phyloP scores from a whole-genome alignment of 768 basidiomycete genomes.

The Tremella fuciformis region DNA sequence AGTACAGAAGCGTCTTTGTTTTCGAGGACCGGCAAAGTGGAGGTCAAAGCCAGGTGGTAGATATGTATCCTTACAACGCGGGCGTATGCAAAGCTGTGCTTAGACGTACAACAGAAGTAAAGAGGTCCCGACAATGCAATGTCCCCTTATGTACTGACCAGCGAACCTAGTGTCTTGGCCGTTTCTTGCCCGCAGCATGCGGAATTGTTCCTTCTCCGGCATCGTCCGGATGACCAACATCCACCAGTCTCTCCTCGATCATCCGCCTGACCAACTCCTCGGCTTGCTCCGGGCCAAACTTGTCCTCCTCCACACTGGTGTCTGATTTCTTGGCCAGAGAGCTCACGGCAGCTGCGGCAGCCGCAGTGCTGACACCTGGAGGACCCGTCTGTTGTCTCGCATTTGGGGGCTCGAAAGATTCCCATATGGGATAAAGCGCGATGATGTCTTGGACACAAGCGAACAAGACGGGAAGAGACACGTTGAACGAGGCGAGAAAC shows the following conservation, averaged over 20 bases:
- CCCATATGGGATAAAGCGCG: constrained; percentile 84
- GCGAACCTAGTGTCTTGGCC: constrained; percentile 6
- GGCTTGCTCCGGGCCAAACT: constrained; percentile 40
- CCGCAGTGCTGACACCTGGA: neutral
- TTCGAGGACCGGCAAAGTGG: too few relatives aligned
- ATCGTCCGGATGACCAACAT: constrained; percentile 40
- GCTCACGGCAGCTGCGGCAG: neutral
- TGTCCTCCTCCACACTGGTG: constrained; percentile 14
- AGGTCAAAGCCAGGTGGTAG: too few relatives aligned
- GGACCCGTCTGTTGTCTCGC: neutral
- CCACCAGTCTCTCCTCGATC: constrained; percentile 41
- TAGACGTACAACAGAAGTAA: too few relatives aligned
- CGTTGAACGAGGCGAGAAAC: constrained; percentile 81
- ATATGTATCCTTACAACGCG: too few relatives aligned
- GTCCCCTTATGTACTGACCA: too few relatives aligned
- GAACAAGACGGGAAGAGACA: constrained; percentile 75
- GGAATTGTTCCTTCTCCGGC: constrained; percentile 15
- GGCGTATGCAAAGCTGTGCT: too few relatives aligned
- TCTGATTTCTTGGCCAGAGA: neutral
- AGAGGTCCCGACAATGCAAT: too few relatives aligned
- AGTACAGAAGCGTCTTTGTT: too few relatives aligned
- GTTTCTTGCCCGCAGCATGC: constrained; percentile 19
- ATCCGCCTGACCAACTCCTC: constrained; percentile 39
- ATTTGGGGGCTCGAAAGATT: constrained; percentile 61
- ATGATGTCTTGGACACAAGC: constrained; percentile 89